Percentiles rank a stretch among this genome's conserved stretches.
Conservation (phyloP, 306 rosid genomes). For the Cucurbita ficifolia region DNA sequence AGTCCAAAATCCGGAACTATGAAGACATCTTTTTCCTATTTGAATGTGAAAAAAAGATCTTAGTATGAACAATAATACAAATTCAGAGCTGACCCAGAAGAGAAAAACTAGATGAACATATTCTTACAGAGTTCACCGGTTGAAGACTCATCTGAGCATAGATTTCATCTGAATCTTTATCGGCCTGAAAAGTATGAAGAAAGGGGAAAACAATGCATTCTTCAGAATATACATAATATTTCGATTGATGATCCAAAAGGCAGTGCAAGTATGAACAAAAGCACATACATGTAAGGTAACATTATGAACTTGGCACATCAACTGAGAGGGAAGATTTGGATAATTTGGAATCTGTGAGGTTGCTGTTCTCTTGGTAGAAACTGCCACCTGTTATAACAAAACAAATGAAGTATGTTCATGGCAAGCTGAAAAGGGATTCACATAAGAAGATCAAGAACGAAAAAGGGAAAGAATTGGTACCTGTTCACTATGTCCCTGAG, state of each 20-base stretch:
- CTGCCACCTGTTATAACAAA: slow-evolving; percentile 51
- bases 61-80: neutral
- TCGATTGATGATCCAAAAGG: neutral
- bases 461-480: slow-evolving; percentile 16
- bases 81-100: neutral
- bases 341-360: slow-evolving; percentile 95
- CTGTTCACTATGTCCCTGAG: slow-evolving; percentile 99
- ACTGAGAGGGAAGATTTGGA: slow-evolving; percentile 75
- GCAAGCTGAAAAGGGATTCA: no score
- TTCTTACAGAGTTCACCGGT: slow-evolving; percentile 78
- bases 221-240: neutral
- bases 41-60: neutral
- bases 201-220: neutral
- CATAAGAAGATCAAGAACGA: neutral
- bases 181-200: slow-evolving; percentile 41
- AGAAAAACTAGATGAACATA: neutral
- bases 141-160: slow-evolving; percentile 94
- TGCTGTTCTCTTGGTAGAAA: slow-evolving; percentile 75
- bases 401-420: no score
- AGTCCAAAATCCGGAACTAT: slow-evolving; percentile 72
- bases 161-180: slow-evolving; percentile 90
- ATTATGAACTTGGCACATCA: slow-evolving; percentile 82
- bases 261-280: neutral
- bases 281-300: slow-evolving; percentile 65
- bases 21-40: slow-evolving; percentile 82